Conservation (phyloP, 768 basidiomycete species). For the Dendrothele bispora region DNA sequence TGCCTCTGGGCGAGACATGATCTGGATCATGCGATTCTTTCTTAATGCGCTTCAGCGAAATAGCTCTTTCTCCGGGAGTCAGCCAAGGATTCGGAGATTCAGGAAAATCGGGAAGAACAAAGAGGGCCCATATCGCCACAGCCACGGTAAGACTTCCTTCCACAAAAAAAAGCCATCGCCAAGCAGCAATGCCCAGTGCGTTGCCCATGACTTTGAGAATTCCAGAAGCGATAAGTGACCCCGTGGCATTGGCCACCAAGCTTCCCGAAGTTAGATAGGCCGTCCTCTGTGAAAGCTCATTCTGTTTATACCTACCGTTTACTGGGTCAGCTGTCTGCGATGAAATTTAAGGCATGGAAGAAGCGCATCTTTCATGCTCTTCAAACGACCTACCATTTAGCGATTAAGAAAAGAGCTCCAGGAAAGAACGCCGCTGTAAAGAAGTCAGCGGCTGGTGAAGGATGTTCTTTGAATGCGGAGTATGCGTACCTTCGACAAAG, state of each 20-base stretch:
- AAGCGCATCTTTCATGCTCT: background rate
- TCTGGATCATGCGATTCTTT: slow-evolving; percentile 49
- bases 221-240: slow-evolving; percentile 73
- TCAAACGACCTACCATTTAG: slow-evolving; percentile 15
- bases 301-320: slow-evolving; percentile 72
- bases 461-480: background rate
- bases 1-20: slow-evolving; percentile 13
- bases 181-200: slow-evolving; percentile 63
- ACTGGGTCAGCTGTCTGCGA: slow-evolving; percentile 42
- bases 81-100: slow-evolving; percentile 58
- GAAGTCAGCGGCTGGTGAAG: slow-evolving; percentile 28
- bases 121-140: slow-evolving; percentile 50
- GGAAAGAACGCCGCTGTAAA: slow-evolving; percentile 70
- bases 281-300: slow-evolving; percentile 68
- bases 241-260: slow-evolving; percentile 81
- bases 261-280: slow-evolving; percentile 71
- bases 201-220: slow-evolving; percentile 75
- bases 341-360: background rate
- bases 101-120: slow-evolving; percentile 77
- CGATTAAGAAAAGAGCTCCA: slow-evolving; percentile 44
- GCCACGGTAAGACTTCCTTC: slow-evolving; percentile 60
- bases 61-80: slow-evolving; percentile 50
- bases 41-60: slow-evolving; percentile 58
- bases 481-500: slow-evolving; percentile 42
- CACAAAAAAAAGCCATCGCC: slow-evolving; percentile 78